Percentiles rank a stretch among this genome's conserved stretches.
Conservation (phyloP, 2,329 filamentous ascomycete species). For the Grosmannia clavigera region DNA sequence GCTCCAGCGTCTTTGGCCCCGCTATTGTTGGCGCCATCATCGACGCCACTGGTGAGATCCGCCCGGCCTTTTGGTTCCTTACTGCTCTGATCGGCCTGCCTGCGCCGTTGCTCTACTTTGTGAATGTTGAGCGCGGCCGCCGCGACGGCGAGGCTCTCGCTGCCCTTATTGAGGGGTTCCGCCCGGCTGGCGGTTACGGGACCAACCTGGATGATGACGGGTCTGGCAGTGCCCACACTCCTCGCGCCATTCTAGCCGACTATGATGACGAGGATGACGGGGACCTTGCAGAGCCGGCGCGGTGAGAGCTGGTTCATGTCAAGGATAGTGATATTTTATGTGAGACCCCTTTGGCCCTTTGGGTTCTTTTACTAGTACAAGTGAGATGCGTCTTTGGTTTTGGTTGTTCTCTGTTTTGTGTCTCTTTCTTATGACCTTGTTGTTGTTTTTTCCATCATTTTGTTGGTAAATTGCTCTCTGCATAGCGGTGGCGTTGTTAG, state of each 20-base stretch:
- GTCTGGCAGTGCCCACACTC: conserved; percentile 11
- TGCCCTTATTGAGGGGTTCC: conserved; percentile 43
- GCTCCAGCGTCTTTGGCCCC: conserved; percentile 84
- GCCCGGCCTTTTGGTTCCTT: conserved; percentile 86
- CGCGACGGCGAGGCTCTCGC: conserved; percentile 54
- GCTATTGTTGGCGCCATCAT: conserved; percentile 90
- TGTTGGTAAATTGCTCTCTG: no score
- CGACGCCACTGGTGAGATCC: conserved; percentile 67
- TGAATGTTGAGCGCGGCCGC: conserved; percentile 72
- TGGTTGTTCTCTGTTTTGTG: no score
- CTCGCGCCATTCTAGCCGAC: not conserved
- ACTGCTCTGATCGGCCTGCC: conserved; percentile 74
- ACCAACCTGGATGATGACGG: conserved; percentile 22
- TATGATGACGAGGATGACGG: not conserved
- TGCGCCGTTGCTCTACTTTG: conserved; percentile 70
- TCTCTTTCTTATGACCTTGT: no score
- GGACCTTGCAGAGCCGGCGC: not conserved
- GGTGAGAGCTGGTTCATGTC: not conserved
- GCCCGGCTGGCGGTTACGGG: conserved; percentile 17
- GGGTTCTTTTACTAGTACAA: no score
- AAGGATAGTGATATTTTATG: no score
- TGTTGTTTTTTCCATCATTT: no score
- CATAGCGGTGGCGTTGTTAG: no score
- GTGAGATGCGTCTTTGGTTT: no score
- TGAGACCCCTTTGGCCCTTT: no score